Conservation (phyloP, 164 flowering plant species). For the Stephania japonica region DNA sequence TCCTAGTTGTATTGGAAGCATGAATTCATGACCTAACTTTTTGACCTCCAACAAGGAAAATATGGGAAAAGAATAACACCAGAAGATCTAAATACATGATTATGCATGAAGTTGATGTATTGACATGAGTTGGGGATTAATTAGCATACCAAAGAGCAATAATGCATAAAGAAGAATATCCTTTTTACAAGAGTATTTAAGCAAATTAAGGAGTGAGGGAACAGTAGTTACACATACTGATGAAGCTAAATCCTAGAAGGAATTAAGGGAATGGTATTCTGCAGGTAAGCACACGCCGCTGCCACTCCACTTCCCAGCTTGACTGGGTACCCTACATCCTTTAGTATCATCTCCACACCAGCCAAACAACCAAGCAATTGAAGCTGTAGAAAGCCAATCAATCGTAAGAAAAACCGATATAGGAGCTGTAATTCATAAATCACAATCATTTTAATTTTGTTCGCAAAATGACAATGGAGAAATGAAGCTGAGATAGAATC, state of each 20-base stretch:
- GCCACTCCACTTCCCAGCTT: constrained; percentile 90
- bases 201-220: constrained; percentile 9
- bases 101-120: constrained; percentile 9
- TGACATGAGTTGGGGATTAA: constrained; percentile 9
- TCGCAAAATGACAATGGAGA: neutral
- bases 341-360: constrained; percentile 95
- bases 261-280: constrained; percentile 68
- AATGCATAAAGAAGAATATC: constrained; percentile 10
- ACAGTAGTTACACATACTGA: constrained; percentile 21
- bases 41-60: neutral
- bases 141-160: constrained; percentile 17
- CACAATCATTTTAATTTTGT: neutral
- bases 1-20: no score
- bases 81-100: constrained; percentile 14
- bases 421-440: neutral
- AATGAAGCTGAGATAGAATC: no score
- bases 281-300: constrained; percentile 77
- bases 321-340: constrained; percentile 89
- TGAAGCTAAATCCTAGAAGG: constrained; percentile 66
- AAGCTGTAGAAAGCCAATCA: constrained; percentile 39
- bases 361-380: constrained; percentile 92
- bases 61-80: neutral
- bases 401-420: constrained; percentile 1
- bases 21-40: no score
- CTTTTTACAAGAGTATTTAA: constrained; percentile 20